Base-by-base conservation (phyloP, 23 red algal species). In the Gracilaria caudata region DNA sequence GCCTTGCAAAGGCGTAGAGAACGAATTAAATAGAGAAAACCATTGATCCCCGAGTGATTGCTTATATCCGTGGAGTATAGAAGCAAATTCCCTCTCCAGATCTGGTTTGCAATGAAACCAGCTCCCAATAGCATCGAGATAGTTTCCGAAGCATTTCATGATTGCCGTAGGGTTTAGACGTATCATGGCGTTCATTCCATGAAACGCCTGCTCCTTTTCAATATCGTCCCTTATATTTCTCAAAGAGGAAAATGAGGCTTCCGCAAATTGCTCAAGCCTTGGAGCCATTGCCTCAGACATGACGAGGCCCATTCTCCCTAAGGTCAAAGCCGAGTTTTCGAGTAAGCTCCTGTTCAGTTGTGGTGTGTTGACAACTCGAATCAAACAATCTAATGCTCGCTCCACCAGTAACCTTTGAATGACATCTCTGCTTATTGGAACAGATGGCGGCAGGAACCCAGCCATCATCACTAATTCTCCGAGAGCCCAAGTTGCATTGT, bases 381-480 rank as follows among this genome's bases (percentile, higher is more conserved):
- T 92, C 39, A 96, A 54, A 25, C 66, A 54, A 51, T 90, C 83
- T 9, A 92, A 57, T 29, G 80, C 79, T 61, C 81, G 36, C 16
- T 90, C 79, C 13, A 96, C 34, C 21, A 81, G 68, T 73, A 86
- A 24, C 36, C 68, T 77, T 30, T 92, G 82, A 79, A 93, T 86
- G 5, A 77, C 46, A 56, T 79, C 84, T 60, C 80, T 64, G 68
- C 88, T 82, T 29, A 87, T 77, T 26, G 85, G 82, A 40, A 84
- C 80, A 25, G 37, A 60, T 26, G 59, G 68, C 29, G 73, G 75
- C 39, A 87, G 29, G 59, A 90, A 83, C 30, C 77, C 81, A 39
- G 86, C 88, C 83, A 92, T 96, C 78, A 93, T 86, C 28, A 84
- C 71, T 28, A 96, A 63, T 55, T 96, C 94, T 53, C 88, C 94